Evolutionary conservation across 2,329 filamentous ascomycete species (phyloP), one percentile per base, ranked within the genome.

Genomic region (Fusarium veterinarium): DNA sequence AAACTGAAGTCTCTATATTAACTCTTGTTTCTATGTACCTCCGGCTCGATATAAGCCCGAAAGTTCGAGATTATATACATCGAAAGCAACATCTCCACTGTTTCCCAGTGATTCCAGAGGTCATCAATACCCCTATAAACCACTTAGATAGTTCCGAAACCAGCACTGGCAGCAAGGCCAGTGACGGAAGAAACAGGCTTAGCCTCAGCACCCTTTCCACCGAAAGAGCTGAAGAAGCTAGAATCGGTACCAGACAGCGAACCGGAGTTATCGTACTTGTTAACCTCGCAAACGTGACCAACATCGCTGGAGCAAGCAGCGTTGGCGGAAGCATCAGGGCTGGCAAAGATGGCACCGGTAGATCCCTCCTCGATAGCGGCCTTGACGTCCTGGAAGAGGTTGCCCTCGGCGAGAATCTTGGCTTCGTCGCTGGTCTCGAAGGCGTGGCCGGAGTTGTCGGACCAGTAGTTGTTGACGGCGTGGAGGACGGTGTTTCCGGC

Each of bases 401-500:
- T 90, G 33, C 88, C 89, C 80, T 90, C 88, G 3, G 85, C 86
- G 35, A 90, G 81, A 40, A 89, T 83, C 51, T 69, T 52, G 60
- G 77, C 81, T 35, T 83, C 82, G 8, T 78, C 49, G 53, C 81
- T 82, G 52, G 85, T 79, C 79, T 89, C 89, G 77, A 91, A 90
- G 14, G 88, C 87, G 80, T 91, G 89, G 53, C 86, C 86, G 19
- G 80, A 77, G 80, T 85, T 87, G 74, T 85, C 83, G 75, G 87
- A 84, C 82, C 84, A 90, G 85, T 89, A 89, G 84, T 90, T 91
- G 86, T 90, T 90, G 77, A 89, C 87, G 41, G 86, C 87, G 80
- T 91, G 89, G 56, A 91, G 77, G 20, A 84, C 81, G 42, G 89
- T 84, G 59, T 88, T 88, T 76, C 87, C 87, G 28, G 83, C 84